Evolutionary conservation across 306 rosid species (phyloP), one percentile per base, ranked within the genome.

Genomic region (Amphicarpaea edgeworthii): DNA sequence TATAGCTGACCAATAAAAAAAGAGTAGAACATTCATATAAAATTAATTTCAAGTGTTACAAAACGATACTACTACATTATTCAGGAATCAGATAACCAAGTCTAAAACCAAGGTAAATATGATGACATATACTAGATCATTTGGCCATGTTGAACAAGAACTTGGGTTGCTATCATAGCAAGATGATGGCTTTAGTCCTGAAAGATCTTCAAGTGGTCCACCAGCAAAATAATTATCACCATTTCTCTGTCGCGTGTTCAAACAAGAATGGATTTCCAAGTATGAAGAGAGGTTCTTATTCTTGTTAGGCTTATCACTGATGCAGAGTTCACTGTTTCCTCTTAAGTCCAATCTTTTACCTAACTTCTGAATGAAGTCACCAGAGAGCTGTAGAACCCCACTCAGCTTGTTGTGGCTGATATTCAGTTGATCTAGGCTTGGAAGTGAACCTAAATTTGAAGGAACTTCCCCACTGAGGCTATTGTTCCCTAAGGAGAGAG

Each of bases 261-360:
- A 70, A 66, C 92, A 91, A 65, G 84, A 30, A 34, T 83, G 83
- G 40, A 80, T 72, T 79, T 83, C 73, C 46, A 85, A 71, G 62
- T 53, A 23, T 0, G 60, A 12, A 78, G 88, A 81, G 8, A 43
- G 73, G 32, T 79, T 90, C 77, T 49, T n/a, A n/a, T n/a, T 84
- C 73, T 38, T 54, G 60, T 82, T 40, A 7, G 77, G 66, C 73
- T 65, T 59, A 59, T 77, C 66, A 54, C 58, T 82, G 42, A 70
- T 53, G 62, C 90, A 89, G 0, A 89, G 72, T 14, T 85, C 88
- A 64, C 55, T 45, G 68, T 91, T 89, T 67, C 93, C 97, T 83
- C 84, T 91, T 23, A 89, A 75, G 47, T 89, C 90, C 59, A 89
- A 69, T 58, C 93, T 91, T 34, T 76, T 84, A 40, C 93, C 87